phyloP scores from a whole-genome alignment of 2,329 filamentous ascomycete species.

The Penicillium aurantiogriseum region DNA sequence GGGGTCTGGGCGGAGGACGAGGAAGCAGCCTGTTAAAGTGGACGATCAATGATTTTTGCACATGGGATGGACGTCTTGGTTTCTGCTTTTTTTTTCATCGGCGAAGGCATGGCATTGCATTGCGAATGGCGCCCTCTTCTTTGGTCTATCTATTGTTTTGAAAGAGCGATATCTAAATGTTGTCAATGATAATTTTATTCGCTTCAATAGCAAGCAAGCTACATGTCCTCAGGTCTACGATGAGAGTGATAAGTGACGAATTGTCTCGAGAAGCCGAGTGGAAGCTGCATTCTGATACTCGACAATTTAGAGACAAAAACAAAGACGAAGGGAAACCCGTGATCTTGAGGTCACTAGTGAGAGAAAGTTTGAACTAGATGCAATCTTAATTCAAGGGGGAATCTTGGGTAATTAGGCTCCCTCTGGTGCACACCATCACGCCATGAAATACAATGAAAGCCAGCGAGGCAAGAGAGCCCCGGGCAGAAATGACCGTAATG shows the following conservation, averaged over 20 bases:
- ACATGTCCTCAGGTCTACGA: neutral
- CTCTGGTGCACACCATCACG: slow-evolving; percentile 20
- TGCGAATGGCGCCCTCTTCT: slow-evolving; percentile 18
- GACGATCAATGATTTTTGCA: slow-evolving; percentile 18
- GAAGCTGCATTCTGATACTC: neutral
- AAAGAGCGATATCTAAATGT: slow-evolving; percentile 4
- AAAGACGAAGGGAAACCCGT: neutral
- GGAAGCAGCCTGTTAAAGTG: slow-evolving; percentile 28
- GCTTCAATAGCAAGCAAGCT: neutral
- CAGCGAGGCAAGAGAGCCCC: neutral
- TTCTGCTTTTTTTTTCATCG: slow-evolving; percentile 1
- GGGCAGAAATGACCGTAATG: neutral
- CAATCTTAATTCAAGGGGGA: slow-evolving; percentile 22
- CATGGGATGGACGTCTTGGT: neutral
- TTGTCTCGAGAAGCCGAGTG: neutral
- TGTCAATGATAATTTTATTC: neutral
- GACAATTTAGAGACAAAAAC: neutral
- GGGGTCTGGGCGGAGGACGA: slow-evolving; percentile 37
- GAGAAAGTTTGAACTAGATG: neutral
- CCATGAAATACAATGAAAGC: slow-evolving; percentile 12
- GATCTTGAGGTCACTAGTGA: neutral
- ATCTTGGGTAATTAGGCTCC: slow-evolving; percentile 21
- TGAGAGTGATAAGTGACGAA: neutral
- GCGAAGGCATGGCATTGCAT: slow-evolving; percentile 16
- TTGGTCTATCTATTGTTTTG: slow-evolving; percentile 2